phyloP scores from a whole-genome alignment of 1,284 basidiomycete species.

The Heterobasidion occidentale region DNA sequence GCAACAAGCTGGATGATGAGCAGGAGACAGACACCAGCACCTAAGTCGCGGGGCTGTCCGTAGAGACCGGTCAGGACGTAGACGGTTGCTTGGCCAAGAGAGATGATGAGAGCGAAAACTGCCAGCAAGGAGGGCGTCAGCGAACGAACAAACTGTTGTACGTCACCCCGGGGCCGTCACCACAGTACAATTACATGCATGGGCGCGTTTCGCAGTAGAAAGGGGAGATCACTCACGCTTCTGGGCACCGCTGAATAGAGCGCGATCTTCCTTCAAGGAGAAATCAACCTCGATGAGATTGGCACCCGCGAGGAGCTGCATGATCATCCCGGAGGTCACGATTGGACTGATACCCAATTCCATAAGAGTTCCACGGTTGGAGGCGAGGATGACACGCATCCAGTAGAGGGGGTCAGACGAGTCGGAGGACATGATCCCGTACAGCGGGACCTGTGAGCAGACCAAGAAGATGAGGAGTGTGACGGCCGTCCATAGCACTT shows the following conservation, averaged over 20 bases:
- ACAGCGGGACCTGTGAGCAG: constrained; percentile 93
- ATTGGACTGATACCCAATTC: constrained; percentile 98
- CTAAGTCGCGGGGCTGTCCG: constrained; percentile 89
- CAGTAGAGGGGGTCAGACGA: constrained; percentile 98
- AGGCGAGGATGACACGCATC: constrained; percentile 99
- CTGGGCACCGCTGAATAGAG: constrained; percentile 93
- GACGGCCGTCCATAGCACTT: constrained; percentile 94
- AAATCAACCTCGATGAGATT: constrained; percentile 98
- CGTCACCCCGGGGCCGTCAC: neutral
- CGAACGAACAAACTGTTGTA: neutral
- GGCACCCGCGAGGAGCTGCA: constrained; percentile 97
- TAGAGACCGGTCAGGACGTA: constrained; percentile 98
- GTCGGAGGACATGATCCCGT: constrained; percentile 98
- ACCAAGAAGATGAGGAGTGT: constrained; percentile 97
- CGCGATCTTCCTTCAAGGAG: constrained; percentile 93
- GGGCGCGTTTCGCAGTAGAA: neutral
- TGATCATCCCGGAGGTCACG: constrained; percentile 98
- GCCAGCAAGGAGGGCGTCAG: constrained; percentile 1
- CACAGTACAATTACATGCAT: neutral
- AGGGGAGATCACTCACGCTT: constrained; percentile 67
- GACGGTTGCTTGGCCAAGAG: constrained; percentile 94
- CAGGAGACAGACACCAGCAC: constrained; percentile 92
- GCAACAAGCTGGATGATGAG: constrained; percentile 94
- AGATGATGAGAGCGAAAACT: constrained; percentile 97
- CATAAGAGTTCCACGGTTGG: constrained; percentile 98